Evolutionary conservation across 1,284 basidiomycete species (phyloP), one percentile per base, ranked within the genome.

Genomic region (Ceraceosorus guamensis): DNA sequence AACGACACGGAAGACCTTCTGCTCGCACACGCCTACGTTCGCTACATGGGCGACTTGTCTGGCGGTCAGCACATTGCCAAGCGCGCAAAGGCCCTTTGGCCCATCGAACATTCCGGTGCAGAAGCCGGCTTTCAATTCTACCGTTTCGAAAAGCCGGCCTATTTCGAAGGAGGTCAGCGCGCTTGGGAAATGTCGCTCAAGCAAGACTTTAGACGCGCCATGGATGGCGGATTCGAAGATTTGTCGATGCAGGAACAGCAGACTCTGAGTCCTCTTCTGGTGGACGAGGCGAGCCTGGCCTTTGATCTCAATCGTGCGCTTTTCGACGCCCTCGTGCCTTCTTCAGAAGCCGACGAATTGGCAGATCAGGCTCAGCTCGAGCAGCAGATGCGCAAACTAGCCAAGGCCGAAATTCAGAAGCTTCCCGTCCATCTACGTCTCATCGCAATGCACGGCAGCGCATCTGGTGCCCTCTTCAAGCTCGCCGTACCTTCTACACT

Each of bases 41-140:
- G 88, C 39, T 90, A 90, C 77, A 82, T 91, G n/a, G 88, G 88
- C 55, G 88, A 91, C 76, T 80, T 90, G 35, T 86, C 84, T 48
- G 88, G 88, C 14, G 88, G 89, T 0, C 88, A 90, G 78, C 80
- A 83, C 60, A 85, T 90, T 66, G 80, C 83, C 33, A 80, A 82
- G 43, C 80, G 79, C 44, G 78, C 88, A 24, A 80, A 80, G 16
- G 86, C 86, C 76, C 82, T 85, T 10, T 89, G 88, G 70, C 80
- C 77, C 6, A 80, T 89, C 1, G 80, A 83, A 56, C 52, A 57
- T 11, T 49, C 45, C 4, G 35, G 54, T 6, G 34, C 50, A 8
- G 79, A 81, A 45, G 79, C 78, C 0, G 87, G 87, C 0, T 77
- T 85, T 35, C 76, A 79, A 35, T 90, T 89, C 77, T 90, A 88